Evolutionary conservation across 208 protist genomes (phyloP), one percentile per base, ranked within the genome.

Genomic region (Borovskyia barvae): DNA sequence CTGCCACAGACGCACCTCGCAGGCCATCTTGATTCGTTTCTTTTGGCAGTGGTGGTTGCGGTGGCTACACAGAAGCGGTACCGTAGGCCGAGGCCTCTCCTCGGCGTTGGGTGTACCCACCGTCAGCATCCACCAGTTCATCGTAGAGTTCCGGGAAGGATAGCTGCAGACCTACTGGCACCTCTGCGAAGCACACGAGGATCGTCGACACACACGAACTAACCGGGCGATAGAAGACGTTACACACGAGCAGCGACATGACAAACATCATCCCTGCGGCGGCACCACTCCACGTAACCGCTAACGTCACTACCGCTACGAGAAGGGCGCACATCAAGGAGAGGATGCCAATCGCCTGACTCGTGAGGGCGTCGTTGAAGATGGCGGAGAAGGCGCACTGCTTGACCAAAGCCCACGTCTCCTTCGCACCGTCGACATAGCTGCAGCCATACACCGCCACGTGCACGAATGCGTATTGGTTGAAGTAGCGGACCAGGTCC

Each of bases 391-490:
- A 90, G 40, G 66, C 62, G 49, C 83, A 90, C 58, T 91, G 61
- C 62, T 80, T 49, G 32, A 74, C 77, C 19, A 97, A 68, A 19
- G 32, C 41, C 72, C 66, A 90, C 17, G 85, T 93, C 25, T 72
- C 59, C 64, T 82, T 85, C 5, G 85, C 84, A 26, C 75, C 82
- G 14, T 82, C 75, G 28, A 92, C 51, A 72, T 96, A 97, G 45
- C 76, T 66, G 63, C 77, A 88, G 42, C 92, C 90, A 70, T 95
- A 95, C 42, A 96, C 75, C 25, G 85, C 92, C 20, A 94, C 77
- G 57, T 97, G 87, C 17, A 94, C 80, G 59, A 91, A 95, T 39
- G 89, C 88, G 64, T 96, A 97, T 24, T 74, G 40, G 73, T 96
- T 97, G 66, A 95, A 96, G 69, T 88, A 93, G 36, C 74, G 57